A percentile compares a stretch with the other conserved stretches of the same genome.
Evolutionary conservation across 176 grass and related monocot genomes (phyloP).

Genomic region (Tillandsia leiboldiana): DNA sequence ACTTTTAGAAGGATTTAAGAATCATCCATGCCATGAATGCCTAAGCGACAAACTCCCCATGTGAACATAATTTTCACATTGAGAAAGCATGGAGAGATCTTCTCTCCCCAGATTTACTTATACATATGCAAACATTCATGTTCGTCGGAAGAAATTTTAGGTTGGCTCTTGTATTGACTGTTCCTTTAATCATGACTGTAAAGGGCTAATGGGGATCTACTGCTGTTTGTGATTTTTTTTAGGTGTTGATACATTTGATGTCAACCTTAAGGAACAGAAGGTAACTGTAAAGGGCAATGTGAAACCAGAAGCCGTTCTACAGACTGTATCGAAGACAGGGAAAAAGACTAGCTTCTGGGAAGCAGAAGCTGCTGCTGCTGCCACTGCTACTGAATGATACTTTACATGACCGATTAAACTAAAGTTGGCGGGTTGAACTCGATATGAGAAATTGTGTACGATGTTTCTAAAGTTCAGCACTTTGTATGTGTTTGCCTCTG

Average conservation of each 20-base stretch:
- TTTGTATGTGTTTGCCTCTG: no score
- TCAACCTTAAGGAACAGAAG: slow-evolving; percentile 78
- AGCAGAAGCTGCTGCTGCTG: slow-evolving; percentile 18
- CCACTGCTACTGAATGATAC: slow-evolving; percentile 4
- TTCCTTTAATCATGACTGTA: background rate
- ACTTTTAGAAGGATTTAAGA: no score
- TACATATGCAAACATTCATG: no score
- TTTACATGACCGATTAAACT: background rate
- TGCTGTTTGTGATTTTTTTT: slow-evolving; percentile 9
- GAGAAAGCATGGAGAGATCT: no score
- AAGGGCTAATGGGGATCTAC: background rate
- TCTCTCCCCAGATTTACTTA: no score
- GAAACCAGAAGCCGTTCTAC: slow-evolving; percentile 70
- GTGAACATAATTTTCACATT: no score
- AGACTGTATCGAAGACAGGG: slow-evolving; percentile 83
- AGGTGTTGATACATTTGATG: slow-evolving; percentile 81
- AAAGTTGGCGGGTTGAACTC: background rate
- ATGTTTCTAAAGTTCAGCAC: no score
- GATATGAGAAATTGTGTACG: background rate
- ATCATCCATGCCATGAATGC: no score
- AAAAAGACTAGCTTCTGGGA: slow-evolving; percentile 92
- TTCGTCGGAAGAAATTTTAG: no score
- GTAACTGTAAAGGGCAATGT: slow-evolving; percentile 91
- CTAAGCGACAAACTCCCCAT: no score
- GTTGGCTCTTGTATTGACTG: background rate